A percentile compares a stretch with the other conserved stretches of the same genome.
Evolutionary conservation across 2,329 filamentous ascomycete genomes (phyloP).

Genomic region (Chaetomiaceae sp.): DNA sequence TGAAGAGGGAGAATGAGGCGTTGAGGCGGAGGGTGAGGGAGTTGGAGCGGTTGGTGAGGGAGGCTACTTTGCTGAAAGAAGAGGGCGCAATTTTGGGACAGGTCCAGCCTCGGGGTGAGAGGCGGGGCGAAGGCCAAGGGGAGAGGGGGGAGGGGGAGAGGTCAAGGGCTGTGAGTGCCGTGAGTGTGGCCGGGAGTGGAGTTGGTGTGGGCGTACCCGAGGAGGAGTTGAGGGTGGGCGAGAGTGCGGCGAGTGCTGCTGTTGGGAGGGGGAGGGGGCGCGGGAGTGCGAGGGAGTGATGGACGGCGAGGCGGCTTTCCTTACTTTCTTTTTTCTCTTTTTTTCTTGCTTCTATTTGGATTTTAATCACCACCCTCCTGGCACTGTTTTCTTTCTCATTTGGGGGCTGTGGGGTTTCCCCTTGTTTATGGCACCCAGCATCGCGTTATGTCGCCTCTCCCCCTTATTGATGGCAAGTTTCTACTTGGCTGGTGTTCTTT

Average conservation of each 20-base stretch:
- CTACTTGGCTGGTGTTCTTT: too few relatives aligned
- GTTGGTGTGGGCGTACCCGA: conserved; percentile 55
- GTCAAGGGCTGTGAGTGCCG: conserved; percentile 38
- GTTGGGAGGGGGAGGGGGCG: conserved; percentile 20
- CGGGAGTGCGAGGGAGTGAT: not conserved
- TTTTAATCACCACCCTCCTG: too few relatives aligned
- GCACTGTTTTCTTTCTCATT: not conserved
- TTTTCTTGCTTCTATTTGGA: not conserved
- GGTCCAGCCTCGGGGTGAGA: conserved; percentile 26
- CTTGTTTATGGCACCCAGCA: too few relatives aligned
- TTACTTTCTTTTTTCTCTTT: not conserved
- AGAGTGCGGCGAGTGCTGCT: conserved; percentile 54
- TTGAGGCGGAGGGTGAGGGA: conserved; percentile 59
- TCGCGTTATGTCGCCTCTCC: too few relatives aligned
- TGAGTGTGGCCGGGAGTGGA: conserved; percentile 41
- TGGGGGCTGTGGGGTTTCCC: too few relatives aligned
- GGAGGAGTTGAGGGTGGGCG: conserved; percentile 56
- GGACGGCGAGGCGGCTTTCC: not conserved
- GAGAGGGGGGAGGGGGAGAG: conserved; percentile 39
- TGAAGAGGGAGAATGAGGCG: conserved; percentile 60
- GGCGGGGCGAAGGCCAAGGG: conserved; percentile 8
- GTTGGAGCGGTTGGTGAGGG: conserved; percentile 52
- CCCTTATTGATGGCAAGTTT: too few relatives aligned
- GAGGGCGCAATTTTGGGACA: conserved; percentile 39
- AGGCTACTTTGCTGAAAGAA: conserved; percentile 39